Conservation (phyloP, 345 rosid genomes). For the Nephelium lappaceum region DNA sequence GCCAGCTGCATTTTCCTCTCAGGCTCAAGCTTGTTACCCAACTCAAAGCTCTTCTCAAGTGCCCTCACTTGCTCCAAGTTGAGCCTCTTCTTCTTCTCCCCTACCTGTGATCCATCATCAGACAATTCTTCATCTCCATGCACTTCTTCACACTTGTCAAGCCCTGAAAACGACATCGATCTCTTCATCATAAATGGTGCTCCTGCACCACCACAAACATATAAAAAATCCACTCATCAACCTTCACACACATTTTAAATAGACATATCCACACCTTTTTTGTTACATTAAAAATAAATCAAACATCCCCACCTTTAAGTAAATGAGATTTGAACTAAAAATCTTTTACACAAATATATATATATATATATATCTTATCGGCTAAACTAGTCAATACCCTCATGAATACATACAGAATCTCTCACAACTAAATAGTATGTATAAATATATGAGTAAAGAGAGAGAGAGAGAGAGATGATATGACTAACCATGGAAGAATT, state of each 20-base stretch:
- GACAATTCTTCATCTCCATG: conserved; percentile 71
- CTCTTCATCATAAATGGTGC: conserved; percentile 76
- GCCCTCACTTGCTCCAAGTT: conserved; percentile 75
- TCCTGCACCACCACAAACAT: conserved; percentile 34
- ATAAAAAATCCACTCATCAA: conserved; percentile 16
- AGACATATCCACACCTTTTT: too few relatives aligned
- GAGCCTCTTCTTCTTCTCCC: conserved; percentile 82
- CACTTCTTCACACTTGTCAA: conserved; percentile 53
- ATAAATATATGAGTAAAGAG: neutral
- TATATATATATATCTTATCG: too few relatives aligned
- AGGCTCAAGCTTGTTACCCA: conserved; percentile 80
- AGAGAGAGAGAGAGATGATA: conserved; percentile 20
- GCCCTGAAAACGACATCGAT: conserved; percentile 74
- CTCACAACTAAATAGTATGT: neutral
- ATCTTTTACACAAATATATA: too few relatives aligned
- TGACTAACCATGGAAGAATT: conserved; percentile 60
- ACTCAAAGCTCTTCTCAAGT: conserved; percentile 73
- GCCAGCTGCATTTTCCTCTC: conserved; percentile 77
- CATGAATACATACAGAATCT: neutral
- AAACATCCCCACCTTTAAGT: neutral
- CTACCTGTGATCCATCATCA: conserved; percentile 78
- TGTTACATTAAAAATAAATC: neutral
- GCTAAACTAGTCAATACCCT: neutral
- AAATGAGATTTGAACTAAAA: neutral
- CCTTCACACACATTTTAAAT: neutral